Evolutionary conservation across 2,329 filamentous ascomycete genomes (phyloP).

Genomic region (Penicillium thymicola): DNA sequence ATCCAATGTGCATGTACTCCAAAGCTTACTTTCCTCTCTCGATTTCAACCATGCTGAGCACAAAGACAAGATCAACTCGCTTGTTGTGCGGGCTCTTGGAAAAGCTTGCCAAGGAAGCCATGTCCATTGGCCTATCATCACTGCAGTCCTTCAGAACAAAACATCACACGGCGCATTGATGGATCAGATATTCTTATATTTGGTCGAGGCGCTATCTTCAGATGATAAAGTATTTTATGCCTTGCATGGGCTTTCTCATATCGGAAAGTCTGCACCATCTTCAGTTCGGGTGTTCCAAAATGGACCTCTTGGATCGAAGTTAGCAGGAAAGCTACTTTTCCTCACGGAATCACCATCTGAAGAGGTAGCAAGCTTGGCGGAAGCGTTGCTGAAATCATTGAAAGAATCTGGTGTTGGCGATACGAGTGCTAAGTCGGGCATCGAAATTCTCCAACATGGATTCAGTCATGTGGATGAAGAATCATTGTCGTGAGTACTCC

Average conservation of each 20-base stretch:
- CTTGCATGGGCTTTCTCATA: slow-evolving; percentile 46
- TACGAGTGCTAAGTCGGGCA: slow-evolving; percentile 45
- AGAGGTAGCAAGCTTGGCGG: slow-evolving; percentile 45
- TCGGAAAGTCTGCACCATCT: slow-evolving; percentile 41
- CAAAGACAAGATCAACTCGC: slow-evolving; percentile 32
- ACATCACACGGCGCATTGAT: slow-evolving; percentile 33
- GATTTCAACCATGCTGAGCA: slow-evolving; percentile 37
- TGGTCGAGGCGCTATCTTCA: slow-evolving; percentile 43
- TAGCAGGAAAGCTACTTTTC: slow-evolving; percentile 52
- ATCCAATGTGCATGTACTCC: slow-evolving; percentile 35
- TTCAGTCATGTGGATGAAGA: slow-evolving; percentile 45
- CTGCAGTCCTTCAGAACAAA: slow-evolving; percentile 38
- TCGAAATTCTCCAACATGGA: slow-evolving; percentile 53
- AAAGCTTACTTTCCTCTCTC: slow-evolving; percentile 38
- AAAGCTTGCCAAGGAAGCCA: slow-evolving; percentile 36
- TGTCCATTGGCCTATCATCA: slow-evolving; percentile 39
- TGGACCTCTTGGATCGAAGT: slow-evolving; percentile 46
- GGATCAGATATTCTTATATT: slow-evolving; percentile 35
- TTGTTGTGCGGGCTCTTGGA: slow-evolving; percentile 37
- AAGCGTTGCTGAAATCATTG: slow-evolving; percentile 33
- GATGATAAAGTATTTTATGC: slow-evolving; percentile 35
- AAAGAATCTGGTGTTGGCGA: slow-evolving; percentile 38
- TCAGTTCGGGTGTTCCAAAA: slow-evolving; percentile 45
- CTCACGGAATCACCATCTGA: slow-evolving; percentile 54
- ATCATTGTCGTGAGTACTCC: slow-evolving; percentile 45